These are phyloP conservation scores for Parasitella parasitica DNA, from an alignment of 371 early-diverging fungal genomes.

Conservation along the genomic window DNA sequence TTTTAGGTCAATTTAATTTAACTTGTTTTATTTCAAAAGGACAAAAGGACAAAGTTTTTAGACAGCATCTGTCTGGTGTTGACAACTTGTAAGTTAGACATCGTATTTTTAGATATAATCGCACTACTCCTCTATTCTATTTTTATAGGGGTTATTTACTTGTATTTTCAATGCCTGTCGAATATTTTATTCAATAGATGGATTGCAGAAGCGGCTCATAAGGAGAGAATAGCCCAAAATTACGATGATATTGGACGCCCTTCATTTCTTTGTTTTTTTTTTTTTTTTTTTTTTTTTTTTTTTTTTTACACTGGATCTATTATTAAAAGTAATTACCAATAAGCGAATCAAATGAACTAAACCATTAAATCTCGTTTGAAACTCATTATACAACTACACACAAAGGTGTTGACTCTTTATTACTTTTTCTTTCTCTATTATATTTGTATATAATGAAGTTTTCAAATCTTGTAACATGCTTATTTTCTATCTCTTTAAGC, in stretches of 20 bases:
- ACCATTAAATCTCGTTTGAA: conserved; percentile 7
- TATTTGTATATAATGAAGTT: conserved; percentile 17
- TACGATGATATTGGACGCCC: background rate
- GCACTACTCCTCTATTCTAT: background rate
- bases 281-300: background rate
- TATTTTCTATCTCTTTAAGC: conserved; percentile 1
- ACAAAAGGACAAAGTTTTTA: background rate
- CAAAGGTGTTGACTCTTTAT: background rate
- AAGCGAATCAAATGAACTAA: background rate
- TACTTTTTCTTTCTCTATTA: background rate
- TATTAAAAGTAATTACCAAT: background rate
- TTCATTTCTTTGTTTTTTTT: background rate
- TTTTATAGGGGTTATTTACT: background rate
- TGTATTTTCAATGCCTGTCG: background rate
- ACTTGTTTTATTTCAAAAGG: background rate
- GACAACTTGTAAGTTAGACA: background rate
- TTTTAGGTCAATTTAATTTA: background rate
- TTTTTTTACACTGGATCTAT: background rate
- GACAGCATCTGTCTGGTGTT: background rate
- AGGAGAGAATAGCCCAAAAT: background rate
- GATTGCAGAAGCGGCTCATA: background rate
- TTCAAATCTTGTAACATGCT: background rate
- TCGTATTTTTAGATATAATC: background rate
- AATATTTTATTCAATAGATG: background rate
- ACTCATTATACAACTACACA: conserved; percentile 2